A percentile compares a stretch with the other conserved stretches of the same genome.
phyloP scores from a whole-genome alignment of 1,139 yeast species.

The Zygosaccharomyces pseudobailii region DNA sequence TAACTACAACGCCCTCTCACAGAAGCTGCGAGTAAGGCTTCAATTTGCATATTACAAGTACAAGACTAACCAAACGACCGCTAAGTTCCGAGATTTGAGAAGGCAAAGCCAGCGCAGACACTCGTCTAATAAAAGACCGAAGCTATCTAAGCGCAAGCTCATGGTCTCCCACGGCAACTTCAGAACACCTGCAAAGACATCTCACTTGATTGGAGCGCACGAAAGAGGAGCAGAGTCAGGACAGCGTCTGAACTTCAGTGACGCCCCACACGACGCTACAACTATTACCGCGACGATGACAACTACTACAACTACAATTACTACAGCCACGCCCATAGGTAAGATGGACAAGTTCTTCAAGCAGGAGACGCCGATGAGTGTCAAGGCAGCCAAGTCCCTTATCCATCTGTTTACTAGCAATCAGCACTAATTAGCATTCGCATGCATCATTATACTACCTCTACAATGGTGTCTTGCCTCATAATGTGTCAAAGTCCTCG shows the following conservation, averaged over 20 bases:
- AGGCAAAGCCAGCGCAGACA: conserved; percentile 3
- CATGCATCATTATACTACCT: not conserved
- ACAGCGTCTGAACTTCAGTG: not conserved
- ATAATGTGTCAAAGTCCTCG: not conserved
- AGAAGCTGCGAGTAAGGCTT: conserved; percentile 63
- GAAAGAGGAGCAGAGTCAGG: not conserved
- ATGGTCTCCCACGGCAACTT: conserved; percentile 28
- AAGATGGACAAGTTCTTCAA: conserved; percentile 12
- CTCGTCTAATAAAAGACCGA: not conserved
- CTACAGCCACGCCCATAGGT: conserved; percentile 7
- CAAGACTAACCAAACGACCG: conserved; percentile 47
- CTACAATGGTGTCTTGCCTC: not conserved
- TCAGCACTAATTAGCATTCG: conserved; percentile 3
- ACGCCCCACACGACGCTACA: conserved; percentile 1
- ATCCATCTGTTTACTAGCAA: conserved; percentile 27
- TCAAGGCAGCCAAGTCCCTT: conserved; percentile 34
- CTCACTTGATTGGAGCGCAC: conserved; percentile 1
- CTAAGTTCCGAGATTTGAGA: conserved; percentile 26
- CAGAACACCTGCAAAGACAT: conserved; percentile 21
- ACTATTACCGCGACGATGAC: conserved; percentile 1
- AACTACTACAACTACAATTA: conserved; percentile 9
- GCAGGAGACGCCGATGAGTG: conserved; percentile 33
- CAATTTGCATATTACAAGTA: conserved; percentile 77
- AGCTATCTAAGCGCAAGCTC: conserved; percentile 18
- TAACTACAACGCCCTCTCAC: conserved; percentile 41